Percentiles rank a stretch among this genome's conserved stretches.
Evolutionary conservation across 805 yeast species (phyloP).

Genomic region (Scheffersomyces ergatensis): DNA sequence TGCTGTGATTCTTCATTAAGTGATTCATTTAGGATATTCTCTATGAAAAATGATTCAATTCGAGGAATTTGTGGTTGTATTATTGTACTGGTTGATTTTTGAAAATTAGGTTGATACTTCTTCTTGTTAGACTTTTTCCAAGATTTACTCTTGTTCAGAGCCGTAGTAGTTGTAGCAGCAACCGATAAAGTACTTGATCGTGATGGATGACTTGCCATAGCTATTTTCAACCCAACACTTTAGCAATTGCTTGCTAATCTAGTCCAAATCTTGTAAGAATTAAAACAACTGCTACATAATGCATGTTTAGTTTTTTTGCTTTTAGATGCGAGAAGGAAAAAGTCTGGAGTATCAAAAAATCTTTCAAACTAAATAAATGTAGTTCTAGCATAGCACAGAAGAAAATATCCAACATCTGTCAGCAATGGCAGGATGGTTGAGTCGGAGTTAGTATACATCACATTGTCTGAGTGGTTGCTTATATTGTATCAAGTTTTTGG

Average conservation of each 20-base stretch:
- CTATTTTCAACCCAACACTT: too few relatives aligned
- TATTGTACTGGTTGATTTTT: neutral
- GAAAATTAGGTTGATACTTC: neutral
- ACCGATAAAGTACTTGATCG: neutral
- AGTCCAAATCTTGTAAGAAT: too few relatives aligned
- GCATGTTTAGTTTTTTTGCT: too few relatives aligned
- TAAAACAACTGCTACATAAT: too few relatives aligned
- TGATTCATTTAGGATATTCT: slow-evolving; percentile 21
- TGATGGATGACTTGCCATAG: too few relatives aligned
- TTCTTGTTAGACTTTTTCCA: neutral
- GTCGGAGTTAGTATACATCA: neutral
- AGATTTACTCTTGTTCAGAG: neutral
- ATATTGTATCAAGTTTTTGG: slow-evolving; percentile 48
- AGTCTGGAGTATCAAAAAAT: too few relatives aligned
- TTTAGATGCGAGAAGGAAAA: too few relatives aligned
- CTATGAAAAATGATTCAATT: slow-evolving; percentile 29
- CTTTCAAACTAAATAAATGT: too few relatives aligned
- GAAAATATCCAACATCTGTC: too few relatives aligned
- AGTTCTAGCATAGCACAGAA: too few relatives aligned
- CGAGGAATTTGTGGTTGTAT: slow-evolving; percentile 17
- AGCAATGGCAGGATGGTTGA: neutral
- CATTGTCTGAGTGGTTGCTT: slow-evolving; percentile 4
- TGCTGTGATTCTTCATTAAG: slow-evolving; percentile 26
- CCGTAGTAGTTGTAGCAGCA: neutral
- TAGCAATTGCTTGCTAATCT: too few relatives aligned